A percentile compares a stretch with the other conserved stretches of the same genome.
Evolutionary conservation across 2,329 filamentous ascomycete genomes (phyloP).

Genomic region (Colletotrichum costaricense): DNA sequence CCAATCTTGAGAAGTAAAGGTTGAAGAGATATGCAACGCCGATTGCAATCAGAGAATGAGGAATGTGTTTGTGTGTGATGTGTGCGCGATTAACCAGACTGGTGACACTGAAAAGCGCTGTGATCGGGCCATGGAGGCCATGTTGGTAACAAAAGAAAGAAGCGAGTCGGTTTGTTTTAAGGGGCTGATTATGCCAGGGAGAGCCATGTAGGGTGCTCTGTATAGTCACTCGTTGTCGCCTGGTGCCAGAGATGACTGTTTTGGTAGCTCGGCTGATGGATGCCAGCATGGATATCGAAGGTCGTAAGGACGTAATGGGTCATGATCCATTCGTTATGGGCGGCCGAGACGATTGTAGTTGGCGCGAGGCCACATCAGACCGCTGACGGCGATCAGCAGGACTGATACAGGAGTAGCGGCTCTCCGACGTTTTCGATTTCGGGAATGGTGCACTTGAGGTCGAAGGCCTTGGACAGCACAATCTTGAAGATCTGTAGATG

Average conservation of each 20-base stretch:
- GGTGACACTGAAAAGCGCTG: slow-evolving; percentile 23
- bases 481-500: slow-evolving; percentile 94
- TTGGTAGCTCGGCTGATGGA: slow-evolving; percentile 23
- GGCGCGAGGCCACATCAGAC: background rate
- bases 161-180: slow-evolving; percentile 23
- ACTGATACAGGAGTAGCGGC: slow-evolving; percentile 91
- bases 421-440: slow-evolving; percentile 99
- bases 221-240: slow-evolving; percentile 10
- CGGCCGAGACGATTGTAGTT: slow-evolving; percentile 13
- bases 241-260: background rate
- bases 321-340: slow-evolving; percentile 34
- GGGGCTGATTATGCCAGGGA: slow-evolving; percentile 7
- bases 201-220: slow-evolving; percentile 17
- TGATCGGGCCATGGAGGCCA: slow-evolving; percentile 20
- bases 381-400: slow-evolving; percentile 50
- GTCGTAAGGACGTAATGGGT: slow-evolving; percentile 37
- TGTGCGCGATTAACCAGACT: slow-evolving; percentile 20
- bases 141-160: slow-evolving; percentile 28
- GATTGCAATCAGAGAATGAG: slow-evolving; percentile 25
- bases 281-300: slow-evolving; percentile 27
- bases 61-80: slow-evolving; percentile 17
- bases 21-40: slow-evolving; percentile 31
- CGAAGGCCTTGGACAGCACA: slow-evolving; percentile 97
- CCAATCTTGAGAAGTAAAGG: slow-evolving; percentile 35
- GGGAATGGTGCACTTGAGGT: slow-evolving; percentile 98